Base-by-base conservation (phyloP, 192 early-diverging fungal genomes). In the Coemansia sp. region DNA sequence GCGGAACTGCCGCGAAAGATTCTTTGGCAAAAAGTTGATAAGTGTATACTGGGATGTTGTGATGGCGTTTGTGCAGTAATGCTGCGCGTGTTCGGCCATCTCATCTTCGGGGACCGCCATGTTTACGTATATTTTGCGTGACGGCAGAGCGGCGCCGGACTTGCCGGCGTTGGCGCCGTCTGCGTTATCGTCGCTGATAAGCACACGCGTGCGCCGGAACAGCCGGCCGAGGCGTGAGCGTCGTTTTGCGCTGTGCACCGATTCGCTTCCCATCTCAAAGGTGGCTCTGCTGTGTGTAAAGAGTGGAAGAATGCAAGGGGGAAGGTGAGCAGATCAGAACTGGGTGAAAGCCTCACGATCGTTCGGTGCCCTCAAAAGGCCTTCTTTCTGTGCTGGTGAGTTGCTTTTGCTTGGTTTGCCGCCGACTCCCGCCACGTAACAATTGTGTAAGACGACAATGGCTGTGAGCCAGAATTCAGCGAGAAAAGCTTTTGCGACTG, bases 11-110 rank as follows among this genome's bases (percentile, higher is more conserved):
- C 93, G 92, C 80, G 91, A 95, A 55, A 98, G 66, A 71, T 95
- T 98, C 71, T 93, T 92, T 13, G 95, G 94, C 16, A 98, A 49
- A 80, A 98, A 98, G 21, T 86, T 88, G 22, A 92, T 26, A 12
- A 88, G 41, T n/a, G 89, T 93, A 80, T 98, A 98, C 71, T 96
- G 95, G n/a, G 93, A 89, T 0, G 96, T 95, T n/a, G 83, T 82
- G 63, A 97, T 92, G 22, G 79, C 80, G 83, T 99, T 99, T 39
- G 91, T 79, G 69, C 90, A 96, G 37, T 55, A 74, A 22, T 69
- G 60, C 55, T 84, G 83, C 8, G 90, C 91, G 37, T 87, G 82
- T 15, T 62, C 52, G 46, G 88, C 84, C 61, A 86, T 78, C 18
- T 84, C 84, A 40, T 71, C 75, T 5, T 78, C 55, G 36, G 90